Percentiles rank a stretch among this genome's conserved stretches.
phyloP scores from a whole-genome alignment of 2,329 filamentous ascomycete species.

The Penicillium sp. region DNA sequence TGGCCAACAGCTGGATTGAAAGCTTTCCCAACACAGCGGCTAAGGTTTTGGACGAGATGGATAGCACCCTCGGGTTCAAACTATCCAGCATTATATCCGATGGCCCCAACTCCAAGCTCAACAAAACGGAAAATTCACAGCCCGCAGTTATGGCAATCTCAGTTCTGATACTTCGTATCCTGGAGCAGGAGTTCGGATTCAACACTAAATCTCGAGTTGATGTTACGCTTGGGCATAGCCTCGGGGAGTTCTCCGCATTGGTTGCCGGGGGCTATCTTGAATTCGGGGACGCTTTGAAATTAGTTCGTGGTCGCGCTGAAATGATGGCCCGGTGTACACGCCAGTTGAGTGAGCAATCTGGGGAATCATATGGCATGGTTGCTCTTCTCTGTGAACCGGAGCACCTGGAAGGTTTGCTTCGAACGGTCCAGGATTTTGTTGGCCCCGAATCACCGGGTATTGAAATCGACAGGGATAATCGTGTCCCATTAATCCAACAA shows the following conservation, averaged over 20 bases:
- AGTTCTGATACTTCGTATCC: slow-evolving; percentile 79
- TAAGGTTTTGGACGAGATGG: slow-evolving; percentile 81
- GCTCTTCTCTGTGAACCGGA: slow-evolving; percentile 83
- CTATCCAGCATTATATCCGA: slow-evolving; percentile 75
- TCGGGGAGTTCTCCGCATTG: slow-evolving; percentile 90
- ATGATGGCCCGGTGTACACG: slow-evolving; percentile 76
- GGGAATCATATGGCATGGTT: slow-evolving; percentile 90
- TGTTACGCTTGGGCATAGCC: slow-evolving; percentile 81
- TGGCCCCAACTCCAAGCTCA: slow-evolving; percentile 74
- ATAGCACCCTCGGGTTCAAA: slow-evolving; percentile 69
- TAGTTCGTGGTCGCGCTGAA: slow-evolving; percentile 75
- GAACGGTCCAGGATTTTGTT: slow-evolving; percentile 75
- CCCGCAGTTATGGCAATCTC: slow-evolving; percentile 96
- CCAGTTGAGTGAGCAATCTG: slow-evolving; percentile 62
- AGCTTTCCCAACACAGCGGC: slow-evolving; percentile 76
- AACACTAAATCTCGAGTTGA: slow-evolving; percentile 67
- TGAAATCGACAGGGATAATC: slow-evolving; percentile 60
- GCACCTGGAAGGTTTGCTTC: slow-evolving; percentile 67
- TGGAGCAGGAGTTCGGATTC: slow-evolving; percentile 84
- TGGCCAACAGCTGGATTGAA: slow-evolving; percentile 81
- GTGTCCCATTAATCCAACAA: slow-evolving; percentile 74
- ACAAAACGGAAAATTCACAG: slow-evolving; percentile 81
- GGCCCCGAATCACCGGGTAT: slow-evolving; percentile 63
- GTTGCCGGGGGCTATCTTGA: slow-evolving; percentile 77
- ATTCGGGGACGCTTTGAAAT: slow-evolving; percentile 72